Evolutionary conservation across 73 alveolate species (phyloP).

Genomic region (Blepharisma stoltei): DNA sequence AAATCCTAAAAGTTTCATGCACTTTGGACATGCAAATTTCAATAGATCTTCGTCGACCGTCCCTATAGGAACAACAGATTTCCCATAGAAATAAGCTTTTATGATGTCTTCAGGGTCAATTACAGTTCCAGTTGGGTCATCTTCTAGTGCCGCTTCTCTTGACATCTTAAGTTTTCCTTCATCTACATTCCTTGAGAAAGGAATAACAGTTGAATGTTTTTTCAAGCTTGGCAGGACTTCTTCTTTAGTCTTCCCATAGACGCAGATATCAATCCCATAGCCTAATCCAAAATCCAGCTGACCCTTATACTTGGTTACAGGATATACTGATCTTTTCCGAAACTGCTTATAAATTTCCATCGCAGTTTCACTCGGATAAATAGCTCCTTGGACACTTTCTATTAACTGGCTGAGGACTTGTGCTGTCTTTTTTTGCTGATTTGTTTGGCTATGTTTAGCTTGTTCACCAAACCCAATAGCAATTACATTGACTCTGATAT

Average conservation of each 20-base stretch:
- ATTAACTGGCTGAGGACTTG: conserved; percentile 7
- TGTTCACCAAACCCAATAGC: conserved; percentile 68
- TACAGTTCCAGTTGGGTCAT: conserved; percentile 87
- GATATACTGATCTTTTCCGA: conserved; percentile 70
- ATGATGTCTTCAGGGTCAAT: conserved; percentile 70
- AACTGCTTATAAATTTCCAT: conserved; percentile 84
- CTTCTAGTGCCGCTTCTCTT: conserved; percentile 64
- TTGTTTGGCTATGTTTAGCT: conserved; percentile 66
- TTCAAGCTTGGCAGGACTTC: conserved; percentile 88
- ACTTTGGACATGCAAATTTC: conserved; percentile 65
- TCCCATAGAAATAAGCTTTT: conserved; percentile 90
- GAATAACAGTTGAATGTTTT: conserved; percentile 73
- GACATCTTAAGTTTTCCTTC: conserved; percentile 72
- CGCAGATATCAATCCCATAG: conserved; percentile 62
- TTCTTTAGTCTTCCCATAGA: conserved; percentile 79
- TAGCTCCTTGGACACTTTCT: conserved; percentile 34
- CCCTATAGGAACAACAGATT: conserved; percentile 84
- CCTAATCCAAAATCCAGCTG: conserved; percentile 75
- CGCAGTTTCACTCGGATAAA: conserved; percentile 90
- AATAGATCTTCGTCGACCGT: conserved; percentile 72
- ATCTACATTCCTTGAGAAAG: conserved; percentile 61
- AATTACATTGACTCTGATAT: conserved; percentile 70
- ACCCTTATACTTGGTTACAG: conserved; percentile 87
- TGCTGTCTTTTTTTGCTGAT: conserved; percentile 54
- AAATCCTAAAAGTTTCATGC: conserved; percentile 85